Evolutionary conservation across 805 yeast genomes (phyloP).

Genomic region (Ogataea polymorpha): DNA sequence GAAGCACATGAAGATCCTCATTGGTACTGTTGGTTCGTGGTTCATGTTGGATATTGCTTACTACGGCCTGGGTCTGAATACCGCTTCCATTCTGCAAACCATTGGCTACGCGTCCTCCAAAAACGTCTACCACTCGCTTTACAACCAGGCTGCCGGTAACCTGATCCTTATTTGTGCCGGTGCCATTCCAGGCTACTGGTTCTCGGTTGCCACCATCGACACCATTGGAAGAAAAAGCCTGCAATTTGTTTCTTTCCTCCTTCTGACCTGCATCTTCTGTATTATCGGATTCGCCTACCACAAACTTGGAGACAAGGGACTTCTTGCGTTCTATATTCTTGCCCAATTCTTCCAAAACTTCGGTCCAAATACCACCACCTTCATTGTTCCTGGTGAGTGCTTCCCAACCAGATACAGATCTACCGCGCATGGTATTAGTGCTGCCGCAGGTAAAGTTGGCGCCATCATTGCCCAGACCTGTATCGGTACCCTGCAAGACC

Average conservation of each 20-base stretch:
- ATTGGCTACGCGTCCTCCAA: conserved; percentile 77
- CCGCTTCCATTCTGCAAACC: conserved; percentile 73
- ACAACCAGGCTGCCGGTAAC: conserved; percentile 86
- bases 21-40: conserved; percentile 94
- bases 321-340: conserved; percentile 73
- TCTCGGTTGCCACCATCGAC: conserved; percentile 75
- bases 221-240: conserved; percentile 80
- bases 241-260: conserved; percentile 71
- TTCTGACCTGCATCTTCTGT: conserved; percentile 72
- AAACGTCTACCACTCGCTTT: conserved; percentile 67
- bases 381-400: conserved; percentile 86
- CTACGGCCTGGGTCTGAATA: conserved; percentile 84
- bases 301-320: conserved; percentile 61
- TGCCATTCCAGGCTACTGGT: conserved; percentile 93
- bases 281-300: conserved; percentile 81
- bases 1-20: conserved; percentile 78
- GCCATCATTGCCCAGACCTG: conserved; percentile 90
- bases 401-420: conserved; percentile 96
- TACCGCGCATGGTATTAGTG: conserved; percentile 92
- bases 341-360: conserved; percentile 88
- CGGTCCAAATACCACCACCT: conserved; percentile 92
- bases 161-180: conserved; percentile 93
- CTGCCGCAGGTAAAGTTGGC: conserved; percentile 90
- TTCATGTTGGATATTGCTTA: conserved; percentile 85
- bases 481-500: conserved; percentile 79